Conservation (phyloP, 495 filamentous ascomycete genomes). For the Aspergillus ostianus region DNA sequence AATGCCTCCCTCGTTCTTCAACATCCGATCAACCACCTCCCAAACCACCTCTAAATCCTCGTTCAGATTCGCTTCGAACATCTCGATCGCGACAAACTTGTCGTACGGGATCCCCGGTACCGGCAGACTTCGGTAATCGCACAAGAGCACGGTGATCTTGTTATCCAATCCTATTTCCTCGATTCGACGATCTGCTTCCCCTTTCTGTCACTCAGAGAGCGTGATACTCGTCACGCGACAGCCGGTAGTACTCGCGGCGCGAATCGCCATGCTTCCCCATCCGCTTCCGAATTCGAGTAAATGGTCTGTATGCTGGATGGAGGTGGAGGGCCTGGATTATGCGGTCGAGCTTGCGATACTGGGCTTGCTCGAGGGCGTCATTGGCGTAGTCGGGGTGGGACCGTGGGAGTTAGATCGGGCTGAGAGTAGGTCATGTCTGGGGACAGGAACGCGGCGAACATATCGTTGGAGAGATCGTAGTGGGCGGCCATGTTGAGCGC, state of each 20-base stretch:
- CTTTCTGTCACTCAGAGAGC: background rate
- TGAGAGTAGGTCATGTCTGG: background rate
- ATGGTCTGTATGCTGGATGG: background rate
- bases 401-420: background rate
- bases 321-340: background rate
- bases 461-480: conserved; percentile 2
- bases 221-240: conserved; percentile 1
- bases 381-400: background rate
- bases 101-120: background rate
- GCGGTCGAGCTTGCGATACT: background rate
- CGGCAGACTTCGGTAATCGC: background rate
- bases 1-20: background rate
- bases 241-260: background rate
- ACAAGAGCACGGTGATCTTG: background rate
- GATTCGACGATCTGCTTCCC: background rate
- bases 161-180: background rate
- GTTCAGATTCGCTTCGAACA: background rate
- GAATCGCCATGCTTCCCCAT: background rate
- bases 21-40: background rate
- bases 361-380: background rate
- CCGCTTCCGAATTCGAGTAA: background rate
- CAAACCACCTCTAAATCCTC: background rate
- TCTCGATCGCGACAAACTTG: conserved; percentile 1
- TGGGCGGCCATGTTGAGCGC: background rate
- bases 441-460: conserved; percentile 1